These are phyloP conservation scores for Ascosphaera apis DNA, from an alignment of 2,329 filamentous ascomycete species.

Conservation along the genomic window DNA sequence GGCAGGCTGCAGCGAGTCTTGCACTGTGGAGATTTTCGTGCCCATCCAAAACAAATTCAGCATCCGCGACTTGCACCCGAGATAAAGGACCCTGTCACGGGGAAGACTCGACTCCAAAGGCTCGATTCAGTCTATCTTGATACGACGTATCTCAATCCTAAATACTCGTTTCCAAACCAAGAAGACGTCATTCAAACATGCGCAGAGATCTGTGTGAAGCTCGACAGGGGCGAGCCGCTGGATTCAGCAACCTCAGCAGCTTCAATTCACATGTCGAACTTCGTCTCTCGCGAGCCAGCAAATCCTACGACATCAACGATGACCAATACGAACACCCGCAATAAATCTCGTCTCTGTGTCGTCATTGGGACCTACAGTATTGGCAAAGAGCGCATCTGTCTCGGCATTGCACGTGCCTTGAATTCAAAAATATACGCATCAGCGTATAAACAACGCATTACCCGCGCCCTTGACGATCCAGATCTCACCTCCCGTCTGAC, in stretches of 20 bases:
- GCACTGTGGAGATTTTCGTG: constrained; percentile 89
- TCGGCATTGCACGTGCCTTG: constrained; percentile 72
- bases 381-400: constrained; percentile 86
- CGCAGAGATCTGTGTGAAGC: constrained; percentile 61
- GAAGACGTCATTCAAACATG: constrained; percentile 70
- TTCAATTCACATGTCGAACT: constrained; percentile 30
- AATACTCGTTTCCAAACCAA: constrained; percentile 83
- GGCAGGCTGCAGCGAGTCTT: constrained; percentile 53
- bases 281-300: constrained; percentile 19
- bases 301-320: constrained; percentile 8
- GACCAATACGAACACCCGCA: constrained; percentile 10
- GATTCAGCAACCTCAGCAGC: constrained; percentile 31
- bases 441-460: constrained; percentile 61
- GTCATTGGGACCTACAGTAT: constrained; percentile 95
- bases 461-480: constrained; percentile 61
- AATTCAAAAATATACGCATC: constrained; percentile 76
- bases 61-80: constrained; percentile 67
- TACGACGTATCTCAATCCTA: constrained; percentile 88
- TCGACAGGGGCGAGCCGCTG: constrained; percentile 42
- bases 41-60: constrained; percentile 59
- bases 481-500: constrained; percentile 63
- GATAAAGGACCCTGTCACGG: constrained; percentile 42
- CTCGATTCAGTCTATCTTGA: constrained; percentile 94
- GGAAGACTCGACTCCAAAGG: constrained; percentile 54
- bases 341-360: constrained; percentile 52